A percentile compares a stretch with the other conserved stretches of the same genome.
Evolutionary conservation across 208 protist species (phyloP).

Genomic region (Polymyxa betae): DNA sequence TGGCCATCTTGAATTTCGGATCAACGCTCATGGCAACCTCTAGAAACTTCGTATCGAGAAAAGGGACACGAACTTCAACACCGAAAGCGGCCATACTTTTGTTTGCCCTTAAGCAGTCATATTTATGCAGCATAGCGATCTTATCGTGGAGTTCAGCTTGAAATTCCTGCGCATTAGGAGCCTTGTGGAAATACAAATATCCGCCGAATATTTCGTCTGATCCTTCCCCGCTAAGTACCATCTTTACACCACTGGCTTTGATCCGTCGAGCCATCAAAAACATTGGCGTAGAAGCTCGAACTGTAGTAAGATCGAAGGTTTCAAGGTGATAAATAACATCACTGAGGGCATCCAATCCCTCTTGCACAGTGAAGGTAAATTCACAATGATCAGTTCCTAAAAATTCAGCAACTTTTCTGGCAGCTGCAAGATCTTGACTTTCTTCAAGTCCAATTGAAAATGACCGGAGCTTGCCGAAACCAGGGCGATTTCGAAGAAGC

Average conservation of each 20-base stretch:
- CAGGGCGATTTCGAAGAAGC: slow-evolving; percentile 69
- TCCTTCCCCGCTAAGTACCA: slow-evolving; percentile 73
- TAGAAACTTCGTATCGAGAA: slow-evolving; percentile 84
- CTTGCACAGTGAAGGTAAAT: slow-evolving; percentile 83
- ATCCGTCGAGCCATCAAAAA: slow-evolving; percentile 83
- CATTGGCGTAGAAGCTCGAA: slow-evolving; percentile 85
- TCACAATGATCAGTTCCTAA: slow-evolving; percentile 83
- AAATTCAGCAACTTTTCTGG: slow-evolving; percentile 76
- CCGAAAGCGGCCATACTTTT: slow-evolving; percentile 85
- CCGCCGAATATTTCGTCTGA: slow-evolving; percentile 81
- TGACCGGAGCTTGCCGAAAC: slow-evolving; percentile 72
- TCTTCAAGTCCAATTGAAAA: slow-evolving; percentile 82
- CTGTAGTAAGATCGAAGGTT: slow-evolving; percentile 87
- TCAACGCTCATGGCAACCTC: slow-evolving; percentile 78
- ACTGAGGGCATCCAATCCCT: slow-evolving; percentile 81
- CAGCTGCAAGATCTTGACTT: slow-evolving; percentile 81
- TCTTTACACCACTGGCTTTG: slow-evolving; percentile 86
- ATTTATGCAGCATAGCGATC: slow-evolving; percentile 72
- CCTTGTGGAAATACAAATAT: slow-evolving; percentile 87
- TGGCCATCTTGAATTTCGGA: slow-evolving; percentile 77
- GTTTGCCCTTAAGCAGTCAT: slow-evolving; percentile 85
- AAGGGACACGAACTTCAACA: slow-evolving; percentile 86
- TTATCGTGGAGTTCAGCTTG: slow-evolving; percentile 44
- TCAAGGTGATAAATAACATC: slow-evolving; percentile 86
- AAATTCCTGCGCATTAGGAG: slow-evolving; percentile 73